These are phyloP conservation scores for Magnaporthiopsis poae DNA, from an alignment of 2,329 filamentous ascomycete genomes.

Conservation along the genomic window DNA sequence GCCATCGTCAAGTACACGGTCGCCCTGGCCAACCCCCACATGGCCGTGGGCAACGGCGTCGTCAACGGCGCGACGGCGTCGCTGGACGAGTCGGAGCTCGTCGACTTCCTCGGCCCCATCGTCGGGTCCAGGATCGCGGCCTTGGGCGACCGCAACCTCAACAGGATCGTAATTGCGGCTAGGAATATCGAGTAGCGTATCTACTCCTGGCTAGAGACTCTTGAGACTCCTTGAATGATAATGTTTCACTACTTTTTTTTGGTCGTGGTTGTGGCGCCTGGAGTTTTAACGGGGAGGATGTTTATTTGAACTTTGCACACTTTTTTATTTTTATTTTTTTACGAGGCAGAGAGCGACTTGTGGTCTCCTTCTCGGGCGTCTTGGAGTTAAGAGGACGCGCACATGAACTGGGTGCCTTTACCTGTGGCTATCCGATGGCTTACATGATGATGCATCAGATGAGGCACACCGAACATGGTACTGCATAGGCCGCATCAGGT, in stretches of 20 bases:
- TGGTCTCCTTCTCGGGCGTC: not conserved
- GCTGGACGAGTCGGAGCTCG: conserved; percentile 34
- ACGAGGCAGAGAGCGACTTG: not conserved
- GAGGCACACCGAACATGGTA: not conserved
- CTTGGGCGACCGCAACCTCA: conserved; percentile 36
- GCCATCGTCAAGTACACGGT: conserved; percentile 45
- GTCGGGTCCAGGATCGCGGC: conserved; percentile 39
- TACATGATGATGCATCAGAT: not conserved
- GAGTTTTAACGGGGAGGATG: not conserved
- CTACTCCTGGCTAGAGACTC: not conserved
- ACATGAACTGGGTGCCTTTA: not conserved
- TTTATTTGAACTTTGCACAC: not conserved
- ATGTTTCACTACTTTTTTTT: not conserved
- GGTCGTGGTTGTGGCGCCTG: not conserved
- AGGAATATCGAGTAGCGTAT: conserved; percentile 36
- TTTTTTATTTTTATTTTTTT: no score
- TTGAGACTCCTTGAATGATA: not conserved
- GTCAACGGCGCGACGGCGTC: conserved; percentile 16
- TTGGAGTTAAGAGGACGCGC: not conserved
- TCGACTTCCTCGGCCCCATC: conserved; percentile 45
- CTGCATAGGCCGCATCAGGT: not conserved
- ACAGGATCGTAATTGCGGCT: conserved; percentile 45
- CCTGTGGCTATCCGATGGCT: not conserved
- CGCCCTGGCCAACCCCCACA: conserved; percentile 28
- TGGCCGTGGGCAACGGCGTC: conserved; percentile 28